phyloP scores from a whole-genome alignment of 2,329 filamentous ascomycete genomes.

The Trichoderma cornu-damae region DNA sequence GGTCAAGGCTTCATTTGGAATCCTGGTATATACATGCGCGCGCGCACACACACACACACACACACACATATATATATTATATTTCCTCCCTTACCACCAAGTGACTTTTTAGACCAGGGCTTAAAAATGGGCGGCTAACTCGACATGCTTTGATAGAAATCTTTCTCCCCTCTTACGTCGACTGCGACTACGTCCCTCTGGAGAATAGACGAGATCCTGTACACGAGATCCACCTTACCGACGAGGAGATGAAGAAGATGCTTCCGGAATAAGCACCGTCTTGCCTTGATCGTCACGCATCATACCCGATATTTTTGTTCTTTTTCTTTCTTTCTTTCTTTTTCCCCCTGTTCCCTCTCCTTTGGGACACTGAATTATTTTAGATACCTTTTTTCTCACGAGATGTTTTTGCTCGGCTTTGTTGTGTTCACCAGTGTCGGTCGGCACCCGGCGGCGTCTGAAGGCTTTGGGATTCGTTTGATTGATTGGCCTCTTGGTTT shows the following conservation, averaged over 20 bases:
- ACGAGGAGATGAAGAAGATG: constrained; percentile 68
- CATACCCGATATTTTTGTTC: neutral
- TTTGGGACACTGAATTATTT: constrained; percentile 8
- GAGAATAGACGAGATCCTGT: constrained; percentile 73
- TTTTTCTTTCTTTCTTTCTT: no score
- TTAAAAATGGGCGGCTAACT: neutral
- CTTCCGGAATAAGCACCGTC: constrained; percentile 52
- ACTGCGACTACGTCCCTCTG: constrained; percentile 68
- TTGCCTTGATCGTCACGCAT: constrained; percentile 8
- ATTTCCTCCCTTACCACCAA: no score
- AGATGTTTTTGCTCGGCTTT: constrained; percentile 14
- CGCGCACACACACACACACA: no score
- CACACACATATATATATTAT: no score
- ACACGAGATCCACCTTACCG: constrained; percentile 69
- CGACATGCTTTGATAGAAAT: constrained; percentile 51
- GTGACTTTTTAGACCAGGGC: neutral
- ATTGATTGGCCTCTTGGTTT: constrained; percentile 4
- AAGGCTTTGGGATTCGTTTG: constrained; percentile 4
- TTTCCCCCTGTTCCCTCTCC: no score
- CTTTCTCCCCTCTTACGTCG: constrained; percentile 72
- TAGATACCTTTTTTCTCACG: constrained; percentile 15
- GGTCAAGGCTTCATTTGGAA: constrained; percentile 82
- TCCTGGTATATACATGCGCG: constrained; percentile 62
- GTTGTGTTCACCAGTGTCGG: constrained; percentile 9
- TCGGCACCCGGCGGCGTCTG: constrained; percentile 14